Percentiles rank a stretch among this genome's conserved stretches.
phyloP scores from a whole-genome alignment of 768 basidiomycete species.

The Mycena alexandri region DNA sequence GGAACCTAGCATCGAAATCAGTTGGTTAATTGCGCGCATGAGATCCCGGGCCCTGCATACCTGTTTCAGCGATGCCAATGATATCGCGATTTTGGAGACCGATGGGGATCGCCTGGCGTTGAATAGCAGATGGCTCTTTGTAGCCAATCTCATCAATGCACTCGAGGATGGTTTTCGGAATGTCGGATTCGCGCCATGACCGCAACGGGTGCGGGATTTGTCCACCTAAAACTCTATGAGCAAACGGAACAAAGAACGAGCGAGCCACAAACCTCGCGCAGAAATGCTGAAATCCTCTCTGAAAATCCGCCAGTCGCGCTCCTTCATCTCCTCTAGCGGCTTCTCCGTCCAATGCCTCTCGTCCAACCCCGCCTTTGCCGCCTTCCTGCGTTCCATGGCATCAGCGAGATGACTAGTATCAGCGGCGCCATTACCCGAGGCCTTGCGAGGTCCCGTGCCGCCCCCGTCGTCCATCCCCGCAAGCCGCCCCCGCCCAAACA shows the following conservation, averaged over 20 bases:
- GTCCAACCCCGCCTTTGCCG: constrained; percentile 85
- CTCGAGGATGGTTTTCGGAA: constrained; percentile 82
- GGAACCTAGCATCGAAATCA: constrained; percentile 73
- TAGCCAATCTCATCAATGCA: constrained; percentile 95
- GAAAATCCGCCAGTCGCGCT: constrained; percentile 99
- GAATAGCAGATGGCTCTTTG: constrained; percentile 97
- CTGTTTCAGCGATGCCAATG: constrained; percentile 99
- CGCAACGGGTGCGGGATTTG: constrained; percentile 94
- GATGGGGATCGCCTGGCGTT: constrained; percentile 99
- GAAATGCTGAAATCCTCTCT: constrained; percentile 98
- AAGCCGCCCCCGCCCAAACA: constrained; percentile 88
- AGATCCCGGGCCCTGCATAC: constrained; percentile 55
- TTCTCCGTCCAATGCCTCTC: constrained; percentile 99
- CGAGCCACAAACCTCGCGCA: constrained; percentile 78
- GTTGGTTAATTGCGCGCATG: constrained; percentile 19
- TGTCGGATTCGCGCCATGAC: constrained; percentile 90
- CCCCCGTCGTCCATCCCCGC: constrained; percentile 91
- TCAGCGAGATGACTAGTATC: constrained; percentile 75
- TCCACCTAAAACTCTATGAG: constrained; percentile 69
- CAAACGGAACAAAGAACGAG: constrained; percentile 3
- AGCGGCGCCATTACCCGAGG: constrained; percentile 45
- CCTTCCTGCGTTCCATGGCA: constrained; percentile 84
- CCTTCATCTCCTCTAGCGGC: constrained; percentile 91
- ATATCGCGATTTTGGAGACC: constrained; percentile 96
- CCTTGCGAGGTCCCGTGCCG: constrained; percentile 55